Base-by-base conservation (phyloP, 192 early-diverging fungal species). In the Spizellomyces punctatus region DNA sequence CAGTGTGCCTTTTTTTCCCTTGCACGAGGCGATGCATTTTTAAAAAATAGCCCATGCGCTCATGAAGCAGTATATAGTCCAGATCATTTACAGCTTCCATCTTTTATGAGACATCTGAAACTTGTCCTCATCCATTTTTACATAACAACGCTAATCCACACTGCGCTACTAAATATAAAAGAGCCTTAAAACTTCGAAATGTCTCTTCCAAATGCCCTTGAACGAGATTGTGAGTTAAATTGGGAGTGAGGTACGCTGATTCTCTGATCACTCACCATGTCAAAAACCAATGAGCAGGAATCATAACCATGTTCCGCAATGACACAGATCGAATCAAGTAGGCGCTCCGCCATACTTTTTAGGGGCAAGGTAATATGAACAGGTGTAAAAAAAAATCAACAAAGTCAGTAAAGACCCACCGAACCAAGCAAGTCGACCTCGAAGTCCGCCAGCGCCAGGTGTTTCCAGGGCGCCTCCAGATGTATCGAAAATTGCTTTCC, bases 271-370 rank as follows among this genome's bases (percentile, higher is more conserved):
- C 59, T 19, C 36, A 73, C 72, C 73, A 76, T 14, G 75, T 72
- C 61, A 69, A 55, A 43, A 76, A 72, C 73, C 90, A 91, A 66
- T 89, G 85, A 81, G 88, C 82, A 0, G 90, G 87, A 74, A 93
- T 93, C 10, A 90, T 71, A 78, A 91, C 79, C 78, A 88, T 92
- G 80, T 93, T 93, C 52, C 89, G 66, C 8, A 80, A 42, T 8
- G 79, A 84, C 46, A 92, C 89, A 52, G 78, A 85, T 86, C 88
- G 88, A 5, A 82, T 89, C 42, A 92, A 69, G 73, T 93, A 93
- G 8, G 90, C 84, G 2, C 86, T 88, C 56, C 92, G 74, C 92
- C 92, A 93, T 50, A 91, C 80, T 47, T 88, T 8, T 16, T 57
- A 47, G 48, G 42, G 12, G 10, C 7, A 10, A 36, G 1, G 58